Conservation (phyloP, 768 basidiomycete genomes). For the Rhodocollybia butyracea region DNA sequence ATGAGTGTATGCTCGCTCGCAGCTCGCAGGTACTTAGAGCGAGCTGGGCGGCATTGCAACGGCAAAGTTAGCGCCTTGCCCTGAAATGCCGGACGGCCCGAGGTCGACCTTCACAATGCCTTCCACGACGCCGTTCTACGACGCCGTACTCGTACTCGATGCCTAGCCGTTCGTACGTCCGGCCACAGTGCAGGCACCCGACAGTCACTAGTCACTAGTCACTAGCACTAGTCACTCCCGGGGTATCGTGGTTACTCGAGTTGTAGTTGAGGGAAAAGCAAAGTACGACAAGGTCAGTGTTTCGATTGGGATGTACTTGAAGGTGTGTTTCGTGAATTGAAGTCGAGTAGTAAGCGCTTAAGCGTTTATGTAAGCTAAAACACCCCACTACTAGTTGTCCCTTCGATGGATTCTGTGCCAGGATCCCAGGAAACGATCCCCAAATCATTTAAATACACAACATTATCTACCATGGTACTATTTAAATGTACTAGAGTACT, state of each 20-base stretch:
- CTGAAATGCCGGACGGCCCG: too few species aligned
- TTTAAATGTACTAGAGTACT: too few species aligned
- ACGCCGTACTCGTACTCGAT: conserved; percentile 1
- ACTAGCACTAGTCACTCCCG: conserved; percentile 45
- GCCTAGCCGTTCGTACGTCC: conserved; percentile 9
- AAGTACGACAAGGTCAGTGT: conserved; percentile 64
- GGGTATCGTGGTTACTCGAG: conserved; percentile 58
- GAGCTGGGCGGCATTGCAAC: too few species aligned
- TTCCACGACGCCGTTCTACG: not conserved
- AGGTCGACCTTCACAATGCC: not conserved
- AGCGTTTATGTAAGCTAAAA: too few species aligned
- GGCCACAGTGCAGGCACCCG: conserved; percentile 37
- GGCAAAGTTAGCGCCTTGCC: too few species aligned
- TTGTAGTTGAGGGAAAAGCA: conserved; percentile 72
- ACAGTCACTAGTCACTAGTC: too few species aligned
- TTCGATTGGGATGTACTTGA: conserved; percentile 72
- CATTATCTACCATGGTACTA: too few species aligned
- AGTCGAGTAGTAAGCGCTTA: not conserved
- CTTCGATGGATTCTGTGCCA: conserved; percentile 64
- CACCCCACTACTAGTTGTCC: conserved; percentile 44
- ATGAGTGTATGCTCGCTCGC: too few species aligned
- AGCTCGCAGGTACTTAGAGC: too few species aligned
- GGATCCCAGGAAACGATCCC: too few species aligned
- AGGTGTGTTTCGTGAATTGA: conserved; percentile 52
- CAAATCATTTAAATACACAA: too few species aligned